Evolutionary conservation across 2,329 filamentous ascomycete genomes (phyloP).

Genomic region (Pseudodiploospora longispora): DNA sequence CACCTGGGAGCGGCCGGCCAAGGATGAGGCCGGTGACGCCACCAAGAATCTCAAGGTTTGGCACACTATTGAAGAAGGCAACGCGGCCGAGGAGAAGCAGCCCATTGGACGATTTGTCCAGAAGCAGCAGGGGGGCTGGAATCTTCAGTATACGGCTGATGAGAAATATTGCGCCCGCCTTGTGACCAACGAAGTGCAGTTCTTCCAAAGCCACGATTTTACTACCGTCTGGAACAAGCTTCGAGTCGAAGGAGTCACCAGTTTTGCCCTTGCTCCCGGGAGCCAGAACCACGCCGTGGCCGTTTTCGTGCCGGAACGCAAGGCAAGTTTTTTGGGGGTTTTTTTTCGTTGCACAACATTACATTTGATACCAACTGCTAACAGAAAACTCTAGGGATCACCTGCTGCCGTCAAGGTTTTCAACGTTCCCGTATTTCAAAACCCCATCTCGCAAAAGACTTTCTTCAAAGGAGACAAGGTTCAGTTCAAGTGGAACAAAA

Average conservation of each 20-base stretch:
- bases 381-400: conserved; percentile 55
- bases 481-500: conserved; percentile 93
- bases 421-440: conserved; percentile 79
- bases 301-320: conserved; percentile 90
- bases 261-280: conserved; percentile 85
- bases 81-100: conserved; percentile 56
- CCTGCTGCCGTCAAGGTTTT: conserved; percentile 91
- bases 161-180: conserved; percentile 87
- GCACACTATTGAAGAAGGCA: conserved; percentile 66
- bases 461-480: conserved; percentile 99
- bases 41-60: conserved; percentile 97
- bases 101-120: conserved; percentile 88
- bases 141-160: conserved; percentile 90
- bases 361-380: background rate
- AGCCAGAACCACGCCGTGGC: conserved; percentile 79
- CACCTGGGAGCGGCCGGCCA: conserved; percentile 89
- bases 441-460: conserved; percentile 88
- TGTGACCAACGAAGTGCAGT: conserved; percentile 96
- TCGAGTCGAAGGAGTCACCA: conserved; percentile 78
- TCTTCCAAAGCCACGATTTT: conserved; percentile 84
- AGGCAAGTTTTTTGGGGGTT: conserved; percentile 47
- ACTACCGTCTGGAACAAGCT: conserved; percentile 91
- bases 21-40: conserved; percentile 89
- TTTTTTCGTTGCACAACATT: background rate
- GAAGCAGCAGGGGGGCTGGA: conserved; percentile 93